Evolutionary conservation across 2,329 filamentous ascomycete species (phyloP), one percentile per base, ranked within the genome.

Genomic region (Ceratocystiopsis minuta): DNA sequence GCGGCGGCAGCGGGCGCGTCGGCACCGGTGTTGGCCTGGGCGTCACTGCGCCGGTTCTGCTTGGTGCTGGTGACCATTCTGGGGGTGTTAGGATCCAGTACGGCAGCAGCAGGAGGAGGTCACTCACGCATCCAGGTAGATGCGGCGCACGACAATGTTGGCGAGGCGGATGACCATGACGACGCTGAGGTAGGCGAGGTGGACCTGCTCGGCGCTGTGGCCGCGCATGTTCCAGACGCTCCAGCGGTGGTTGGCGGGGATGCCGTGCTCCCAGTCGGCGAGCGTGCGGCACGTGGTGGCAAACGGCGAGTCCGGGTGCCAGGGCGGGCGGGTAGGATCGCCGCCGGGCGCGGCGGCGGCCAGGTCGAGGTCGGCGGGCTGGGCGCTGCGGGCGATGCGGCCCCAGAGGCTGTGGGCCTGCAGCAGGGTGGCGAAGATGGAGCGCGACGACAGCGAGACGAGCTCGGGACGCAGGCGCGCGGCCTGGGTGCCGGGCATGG

Each of bases 341-440:
- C 31, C 31, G 31, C 31, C 31, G 31, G 11, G 11, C 5, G 11
- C 31, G 31, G 11, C 31, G 31, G 31, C 31, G 31, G 10, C 31
- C 31, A 32, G 31, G 31, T 59, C 62, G 33, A 60, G 15, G 64
- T 59, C 60, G 0, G 17, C 14, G 5, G 32, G n/a, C 54, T 52
- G 20, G 55, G 52, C 63, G 14, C 66, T 58, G 3, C 68, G 59
- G 2, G 66, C 66, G 11, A 72, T 62, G 14, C 58, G 59, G 6
- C 68, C 68, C 69, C 69, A 74, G 44, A 66, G 62, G 42, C 67
- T 59, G 45, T 72, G 68, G 6, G 65, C 62, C 46, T 73, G 69
- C 47, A 73, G 67, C 4, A 72, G 53, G 1, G 65, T 66, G 2
- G 68, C 70, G 47, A 74, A 72, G 1, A 74, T 55, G 0, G 68